Evolutionary conservation across 2,329 filamentous ascomycete species (phyloP).

Genomic region (Volutella citrinella): DNA sequence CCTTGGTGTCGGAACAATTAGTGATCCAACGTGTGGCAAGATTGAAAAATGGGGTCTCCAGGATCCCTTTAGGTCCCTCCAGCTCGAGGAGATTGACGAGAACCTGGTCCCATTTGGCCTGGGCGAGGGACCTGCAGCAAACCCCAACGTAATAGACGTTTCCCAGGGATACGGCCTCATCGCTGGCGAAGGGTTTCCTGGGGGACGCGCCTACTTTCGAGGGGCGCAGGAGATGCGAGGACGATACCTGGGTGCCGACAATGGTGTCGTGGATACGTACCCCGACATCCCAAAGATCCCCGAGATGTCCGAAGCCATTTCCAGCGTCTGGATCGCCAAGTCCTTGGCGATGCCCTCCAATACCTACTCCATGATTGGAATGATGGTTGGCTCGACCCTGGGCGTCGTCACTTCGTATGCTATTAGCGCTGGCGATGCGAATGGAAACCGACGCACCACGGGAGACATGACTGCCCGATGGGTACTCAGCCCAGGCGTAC

Average conservation of each 20-base stretch:
- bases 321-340: slow-evolving; percentile 87
- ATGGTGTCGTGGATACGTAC: slow-evolving; percentile 58
- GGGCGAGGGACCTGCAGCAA: slow-evolving; percentile 72
- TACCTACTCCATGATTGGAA: slow-evolving; percentile 76
- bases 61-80: slow-evolving; percentile 70
- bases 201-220: slow-evolving; percentile 77
- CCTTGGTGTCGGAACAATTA: slow-evolving; percentile 72
- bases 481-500: slow-evolving; percentile 88
- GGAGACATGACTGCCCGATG: slow-evolving; percentile 85
- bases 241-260: slow-evolving; percentile 65
- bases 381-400: slow-evolving; percentile 78
- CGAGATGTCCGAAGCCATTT: slow-evolving; percentile 67
- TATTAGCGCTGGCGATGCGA: slow-evolving; percentile 56
- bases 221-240: slow-evolving; percentile 71
- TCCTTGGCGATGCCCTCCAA: slow-evolving; percentile 66
- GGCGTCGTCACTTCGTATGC: slow-evolving; percentile 83
- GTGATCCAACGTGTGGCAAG: slow-evolving; percentile 74
- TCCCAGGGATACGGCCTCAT: slow-evolving; percentile 82
- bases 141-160: slow-evolving; percentile 86
- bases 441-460: slow-evolving; percentile 61
- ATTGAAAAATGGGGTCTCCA: slow-evolving; percentile 79
- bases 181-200: slow-evolving; percentile 82
- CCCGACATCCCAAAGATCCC: slow-evolving; percentile 76
- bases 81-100: slow-evolving; percentile 75
- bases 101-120: slow-evolving; percentile 74